phyloP scores from a whole-genome alignment of 2,329 filamentous ascomycete genomes.

The Verticillium alfalfae region DNA sequence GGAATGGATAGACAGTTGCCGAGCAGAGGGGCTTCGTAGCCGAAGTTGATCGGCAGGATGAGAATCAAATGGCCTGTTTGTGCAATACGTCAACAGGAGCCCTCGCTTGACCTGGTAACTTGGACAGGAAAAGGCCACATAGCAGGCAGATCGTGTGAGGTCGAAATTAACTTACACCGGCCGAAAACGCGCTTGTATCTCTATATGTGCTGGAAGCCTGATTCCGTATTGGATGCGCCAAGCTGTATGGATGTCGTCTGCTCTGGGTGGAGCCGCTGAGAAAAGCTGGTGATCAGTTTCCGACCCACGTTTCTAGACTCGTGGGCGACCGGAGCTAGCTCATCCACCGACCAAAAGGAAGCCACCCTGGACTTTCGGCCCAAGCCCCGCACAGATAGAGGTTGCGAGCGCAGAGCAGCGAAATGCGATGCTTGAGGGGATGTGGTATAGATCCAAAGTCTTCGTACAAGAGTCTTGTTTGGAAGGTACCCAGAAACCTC shows the following conservation, averaged over 20 bases:
- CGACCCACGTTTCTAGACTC: not conserved
- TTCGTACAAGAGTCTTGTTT: too few relatives aligned
- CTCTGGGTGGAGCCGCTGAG: not conserved
- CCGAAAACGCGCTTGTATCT: slow-evolving; percentile 6
- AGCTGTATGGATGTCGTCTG: not conserved
- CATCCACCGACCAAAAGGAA: too few relatives aligned
- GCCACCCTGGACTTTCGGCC: too few relatives aligned
- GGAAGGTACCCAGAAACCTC: too few relatives aligned
- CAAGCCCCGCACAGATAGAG: too few relatives aligned
- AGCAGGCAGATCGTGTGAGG: too few relatives aligned
- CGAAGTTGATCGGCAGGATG: slow-evolving; percentile 8
- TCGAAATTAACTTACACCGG: slow-evolving; percentile 1
- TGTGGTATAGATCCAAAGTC: too few relatives aligned
- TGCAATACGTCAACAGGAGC: too few relatives aligned
- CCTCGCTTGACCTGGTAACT: too few relatives aligned
- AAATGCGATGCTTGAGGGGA: too few relatives aligned
- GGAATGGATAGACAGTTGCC: slow-evolving; percentile 3
- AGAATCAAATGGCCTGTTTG: slow-evolving; percentile 6
- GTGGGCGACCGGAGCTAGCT: too few relatives aligned
- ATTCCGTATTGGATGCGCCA: not conserved
- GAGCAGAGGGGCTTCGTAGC: slow-evolving; percentile 3
- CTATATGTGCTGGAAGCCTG: slow-evolving; percentile 1
- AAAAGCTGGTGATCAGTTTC: not conserved
- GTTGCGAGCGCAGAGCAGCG: too few relatives aligned
- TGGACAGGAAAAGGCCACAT: not conserved